phyloP scores from a whole-genome alignment of 2,329 filamentous ascomycete genomes.

The Talaromyces pinophilus region DNA sequence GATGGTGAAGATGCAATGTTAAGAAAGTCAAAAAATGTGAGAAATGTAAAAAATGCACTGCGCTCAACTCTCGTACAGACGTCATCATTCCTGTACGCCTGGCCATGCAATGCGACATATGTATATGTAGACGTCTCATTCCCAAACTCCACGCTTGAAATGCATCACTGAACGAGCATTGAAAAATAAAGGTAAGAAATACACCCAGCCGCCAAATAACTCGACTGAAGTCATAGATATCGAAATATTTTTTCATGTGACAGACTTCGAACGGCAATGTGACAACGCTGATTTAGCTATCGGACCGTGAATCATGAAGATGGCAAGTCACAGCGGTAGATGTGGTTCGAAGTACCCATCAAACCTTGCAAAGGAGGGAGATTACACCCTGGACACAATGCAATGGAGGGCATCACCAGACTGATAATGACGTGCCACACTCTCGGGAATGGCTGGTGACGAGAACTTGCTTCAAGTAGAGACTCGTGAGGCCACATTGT shows the following conservation, averaged over 20 bases:
- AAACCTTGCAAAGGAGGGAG: slow-evolving; percentile 2
- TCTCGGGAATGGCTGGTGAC: not conserved
- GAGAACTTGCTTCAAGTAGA: not conserved
- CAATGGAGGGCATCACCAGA: not conserved
- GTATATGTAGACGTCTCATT: slow-evolving; percentile 20
- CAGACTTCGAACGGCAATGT: not conserved
- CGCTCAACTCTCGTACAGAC: slow-evolving; percentile 21
- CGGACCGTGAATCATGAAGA: not conserved
- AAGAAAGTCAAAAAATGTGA: not conserved
- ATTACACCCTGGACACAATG: slow-evolving; percentile 2
- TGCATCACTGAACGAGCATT: slow-evolving; percentile 20
- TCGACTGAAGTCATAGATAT: not conserved
- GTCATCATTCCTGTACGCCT: slow-evolving; percentile 22
- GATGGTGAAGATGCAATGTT: slow-evolving; percentile 4
- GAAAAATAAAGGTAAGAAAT: slow-evolving; percentile 14
- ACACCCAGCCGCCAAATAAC: not conserved
- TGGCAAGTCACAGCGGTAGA: not conserved
- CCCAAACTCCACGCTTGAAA: slow-evolving; percentile 24
- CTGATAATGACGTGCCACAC: not conserved
- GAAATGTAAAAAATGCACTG: slow-evolving; percentile 9
- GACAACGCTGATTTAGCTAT: not conserved
- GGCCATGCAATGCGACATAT: slow-evolving; percentile 23
- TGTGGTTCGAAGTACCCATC: not conserved
- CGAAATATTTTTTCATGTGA: not conserved
- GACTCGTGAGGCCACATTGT: not conserved